Evolutionary conservation across 352 stramenopile species (phyloP), one percentile per base, ranked within the genome.

Genomic region (Thraustochytrium striatum): DNA sequence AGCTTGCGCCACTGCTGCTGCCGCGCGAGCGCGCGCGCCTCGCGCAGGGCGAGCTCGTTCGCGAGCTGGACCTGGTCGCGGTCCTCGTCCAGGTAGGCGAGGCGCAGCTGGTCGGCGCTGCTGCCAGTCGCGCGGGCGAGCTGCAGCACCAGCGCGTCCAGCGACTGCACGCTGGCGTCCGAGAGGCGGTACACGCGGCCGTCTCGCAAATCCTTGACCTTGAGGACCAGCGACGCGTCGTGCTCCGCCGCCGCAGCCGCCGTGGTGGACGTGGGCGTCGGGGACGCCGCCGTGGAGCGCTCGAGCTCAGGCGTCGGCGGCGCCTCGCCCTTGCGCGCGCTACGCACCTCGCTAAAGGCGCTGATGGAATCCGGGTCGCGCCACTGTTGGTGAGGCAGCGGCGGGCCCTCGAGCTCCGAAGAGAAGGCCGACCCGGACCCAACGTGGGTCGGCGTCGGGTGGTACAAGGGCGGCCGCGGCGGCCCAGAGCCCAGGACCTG

Each of bases 1-100:
- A 80, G 21, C 47, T 80, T 80, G 2, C 79, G 79, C 70, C 70
- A 80, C 5, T 57, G 35, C 36, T 80, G 70, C 35, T 80, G 55
- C 25, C 28, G 43, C 11, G 58, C 58, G 11, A 80, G 32, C 8
- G 38, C 57, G 21, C 55, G 55, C 3, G 70, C 70, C 58, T 80
- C 55, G 55, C 79, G 32, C 21, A 80, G 70, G 8, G 55, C 70
- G 5, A 61, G 32, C 16, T 80, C 68, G 30, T 69, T 72, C 5
- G 55, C 70, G n/a, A 80, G 58, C 58, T 72, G 55, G 16, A 80
- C 70, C 0, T 39, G 55, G 30, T 80, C 70, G 16, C 57, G 38
- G 33, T 80, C 70, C 38, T 80, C 70, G 28, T 80, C 70, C 9
- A 80, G 32, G 58, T 80, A 80, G 21, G 58, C 58, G 21, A 80